These are phyloP conservation scores for Inosperma sp. DNA, from an alignment of 768 basidiomycete species.

Conservation along the genomic window DNA sequence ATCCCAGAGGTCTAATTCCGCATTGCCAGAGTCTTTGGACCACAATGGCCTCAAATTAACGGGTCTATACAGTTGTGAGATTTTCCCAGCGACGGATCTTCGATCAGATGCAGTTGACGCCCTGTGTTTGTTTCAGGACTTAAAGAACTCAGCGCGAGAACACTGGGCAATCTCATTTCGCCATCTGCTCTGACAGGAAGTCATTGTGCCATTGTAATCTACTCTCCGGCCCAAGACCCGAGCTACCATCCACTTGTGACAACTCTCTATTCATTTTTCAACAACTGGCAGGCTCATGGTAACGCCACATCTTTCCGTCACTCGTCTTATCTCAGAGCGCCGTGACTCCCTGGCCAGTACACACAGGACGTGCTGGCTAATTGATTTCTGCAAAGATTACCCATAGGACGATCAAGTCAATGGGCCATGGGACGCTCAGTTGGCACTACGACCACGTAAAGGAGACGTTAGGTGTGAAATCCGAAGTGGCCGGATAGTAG, in stretches of 20 bases:
- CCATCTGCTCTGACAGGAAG: background rate
- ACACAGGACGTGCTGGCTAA: too few species aligned
- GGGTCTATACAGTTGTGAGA: conserved; percentile 1
- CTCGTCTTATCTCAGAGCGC: too few species aligned
- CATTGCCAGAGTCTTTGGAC: too few species aligned
- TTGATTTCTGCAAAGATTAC: too few species aligned
- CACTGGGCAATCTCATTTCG: background rate
- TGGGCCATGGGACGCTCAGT: too few species aligned
- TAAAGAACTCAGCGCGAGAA: conserved; percentile 2
- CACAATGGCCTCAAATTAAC: background rate
- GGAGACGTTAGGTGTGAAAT: background rate
- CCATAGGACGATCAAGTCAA: too few species aligned
- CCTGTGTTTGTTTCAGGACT: conserved; percentile 4
- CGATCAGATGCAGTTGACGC: background rate
- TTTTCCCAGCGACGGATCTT: conserved; percentile 1
- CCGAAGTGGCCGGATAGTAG: background rate
- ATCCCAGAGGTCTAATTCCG: too few species aligned
- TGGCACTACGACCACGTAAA: background rate
- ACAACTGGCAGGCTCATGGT: background rate
- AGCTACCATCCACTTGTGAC: background rate
- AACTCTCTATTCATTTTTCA: background rate
- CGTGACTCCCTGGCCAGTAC: too few species aligned
- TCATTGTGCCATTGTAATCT: background rate
- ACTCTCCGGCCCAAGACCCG: conserved; percentile 1
- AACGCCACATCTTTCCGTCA: too few species aligned